Base-by-base conservation (phyloP, 495 filamentous ascomycete genomes). In the Xylaria cubensis region DNA sequence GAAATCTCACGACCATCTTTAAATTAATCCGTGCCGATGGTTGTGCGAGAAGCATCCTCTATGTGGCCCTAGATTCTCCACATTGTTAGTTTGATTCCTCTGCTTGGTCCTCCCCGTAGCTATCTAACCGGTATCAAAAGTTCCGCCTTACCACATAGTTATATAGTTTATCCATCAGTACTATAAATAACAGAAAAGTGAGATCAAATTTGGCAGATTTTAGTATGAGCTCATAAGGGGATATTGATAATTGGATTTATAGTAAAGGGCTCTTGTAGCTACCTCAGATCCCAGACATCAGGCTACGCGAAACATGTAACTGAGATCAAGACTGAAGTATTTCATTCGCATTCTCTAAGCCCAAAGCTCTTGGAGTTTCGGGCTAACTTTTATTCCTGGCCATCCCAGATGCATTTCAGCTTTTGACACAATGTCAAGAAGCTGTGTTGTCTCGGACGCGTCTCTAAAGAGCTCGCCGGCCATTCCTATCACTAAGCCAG, bases 341-440 rank as follows among this genome's bases (percentile, higher is more conserved):
- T 15, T 32, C 12, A 56, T 56, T 17, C 53, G 15, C 8, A 15
- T 26, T 13, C 53, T 56, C 26, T 15, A 24, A 26, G 26, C 26
- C 53, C 53, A 56, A 56, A 56, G 53, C 26, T 56, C 53, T 24
- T 56, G 53, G 0, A 56, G 53, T 17, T 56, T 29, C 21, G 53
- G 53, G 26, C 53, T 56, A 12, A 56, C 53, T 32, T 56, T 56
- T 56, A 56, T 26, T 13, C 53, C 53, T 32, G 53, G 53, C 53
- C 53, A 56, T 32, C 53, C 53, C 5, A 56, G 10, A 26, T 56
- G 53, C 53, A 56, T 56, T 17, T 56, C 53, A 17, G 53, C 53
- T 56, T 32, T 56, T 26, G 26, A 56, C 3, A 56, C 53, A 32
- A 56, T 56, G 1, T 56, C 26, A 32, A 56, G 53, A 17, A 56